Percentiles rank a stretch among this genome's conserved stretches.
Conservation (phyloP, 1,284 basidiomycete genomes). For the Boletus sp. region DNA sequence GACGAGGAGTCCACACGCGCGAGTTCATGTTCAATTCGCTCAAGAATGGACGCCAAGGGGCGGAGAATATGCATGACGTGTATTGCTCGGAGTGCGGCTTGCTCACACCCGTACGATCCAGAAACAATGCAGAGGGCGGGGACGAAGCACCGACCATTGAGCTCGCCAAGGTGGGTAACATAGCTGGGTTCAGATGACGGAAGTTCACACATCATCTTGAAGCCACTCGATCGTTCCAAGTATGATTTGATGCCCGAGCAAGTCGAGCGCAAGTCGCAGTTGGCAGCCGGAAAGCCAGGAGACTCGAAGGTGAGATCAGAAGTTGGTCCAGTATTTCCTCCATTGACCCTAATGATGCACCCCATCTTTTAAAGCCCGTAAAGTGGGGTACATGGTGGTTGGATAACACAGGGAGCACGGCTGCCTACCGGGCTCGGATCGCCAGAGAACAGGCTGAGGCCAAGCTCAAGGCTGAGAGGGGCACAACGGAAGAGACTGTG, state of each 20-base stretch:
- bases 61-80: conserved; percentile 22
- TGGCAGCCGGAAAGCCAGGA: neutral
- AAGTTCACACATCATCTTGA: neutral
- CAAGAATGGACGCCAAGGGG: conserved; percentile 17
- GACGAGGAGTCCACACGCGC: conserved; percentile 19
- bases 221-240: conserved; percentile 19
- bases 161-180: conserved; percentile 8
- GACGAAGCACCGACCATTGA: conserved; percentile 16
- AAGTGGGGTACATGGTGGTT: conserved; percentile 18
- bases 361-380: neutral
- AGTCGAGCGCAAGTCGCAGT: conserved; percentile 1
- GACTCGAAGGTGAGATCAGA: conserved; percentile 3
- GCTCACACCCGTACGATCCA: conserved; percentile 13
- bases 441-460: conserved; percentile 9
- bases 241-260: conserved; percentile 14
- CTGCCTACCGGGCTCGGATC: conserved; percentile 15
- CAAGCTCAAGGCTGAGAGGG: neutral
- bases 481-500: neutral
- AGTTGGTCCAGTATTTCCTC: neutral
- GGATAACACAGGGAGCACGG: conserved; percentile 17
- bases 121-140: conserved; percentile 17
- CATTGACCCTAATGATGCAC: neutral
- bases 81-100: conserved; percentile 24
- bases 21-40: conserved; percentile 23
- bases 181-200: neutral